Evolutionary conservation across 805 yeast species (phyloP).

Genomic region (Debaryomyces castellii): DNA sequence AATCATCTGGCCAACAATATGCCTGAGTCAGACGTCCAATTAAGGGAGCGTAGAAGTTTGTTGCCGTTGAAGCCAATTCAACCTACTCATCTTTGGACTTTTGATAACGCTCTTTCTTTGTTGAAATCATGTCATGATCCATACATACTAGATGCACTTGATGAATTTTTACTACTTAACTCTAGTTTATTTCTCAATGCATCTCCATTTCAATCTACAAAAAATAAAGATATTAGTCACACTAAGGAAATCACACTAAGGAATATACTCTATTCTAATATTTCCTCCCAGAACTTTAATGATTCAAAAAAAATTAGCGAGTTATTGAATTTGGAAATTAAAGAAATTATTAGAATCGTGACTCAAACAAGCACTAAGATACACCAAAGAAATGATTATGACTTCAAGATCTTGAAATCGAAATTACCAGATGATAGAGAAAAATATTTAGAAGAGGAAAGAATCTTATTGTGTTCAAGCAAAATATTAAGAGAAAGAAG

Average conservation of each 20-base stretch:
- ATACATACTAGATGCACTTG: conserved; percentile 34
- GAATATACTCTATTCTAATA: conserved; percentile 35
- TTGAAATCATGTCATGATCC: conserved; percentile 29
- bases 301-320: conserved; percentile 42
- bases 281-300: conserved; percentile 30
- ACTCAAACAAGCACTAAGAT: conserved; percentile 36
- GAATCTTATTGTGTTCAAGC: conserved; percentile 33
- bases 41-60: conserved; percentile 2
- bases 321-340: conserved; percentile 35
- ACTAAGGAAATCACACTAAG: conserved; percentile 39
- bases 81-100: conserved; percentile 40
- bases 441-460: conserved; percentile 24
- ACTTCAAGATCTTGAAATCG: conserved; percentile 23
- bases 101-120: conserved; percentile 36
- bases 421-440: conserved; percentile 38
- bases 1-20: conserved; percentile 3
- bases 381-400: conserved; percentile 29
- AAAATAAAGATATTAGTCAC: conserved; percentile 1
- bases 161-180: conserved; percentile 38
- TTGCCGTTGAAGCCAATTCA: conserved; percentile 27
- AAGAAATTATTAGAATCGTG: conserved; percentile 51
- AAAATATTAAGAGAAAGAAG: conserved; percentile 53
- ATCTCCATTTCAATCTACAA: conserved; percentile 22
- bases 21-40: conserved; percentile 6
- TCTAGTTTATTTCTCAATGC: conserved; percentile 28